Evolutionary conservation across 2,329 filamentous ascomycete species (phyloP).

Genomic region (Beauveria rudraprayagi): DNA sequence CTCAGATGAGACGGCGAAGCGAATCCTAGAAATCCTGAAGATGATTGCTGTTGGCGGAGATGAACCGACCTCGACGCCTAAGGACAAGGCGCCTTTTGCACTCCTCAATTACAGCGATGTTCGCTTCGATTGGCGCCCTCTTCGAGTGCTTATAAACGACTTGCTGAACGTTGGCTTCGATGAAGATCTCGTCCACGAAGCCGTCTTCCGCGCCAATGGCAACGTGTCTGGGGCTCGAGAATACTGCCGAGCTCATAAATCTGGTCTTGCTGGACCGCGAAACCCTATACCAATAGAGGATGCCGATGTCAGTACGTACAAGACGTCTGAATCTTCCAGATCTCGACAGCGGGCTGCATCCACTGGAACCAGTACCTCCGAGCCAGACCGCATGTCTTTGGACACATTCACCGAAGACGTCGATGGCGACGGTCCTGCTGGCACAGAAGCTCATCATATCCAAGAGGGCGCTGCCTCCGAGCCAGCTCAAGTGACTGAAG

Average conservation of each 20-base stretch:
- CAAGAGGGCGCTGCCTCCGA: neutral
- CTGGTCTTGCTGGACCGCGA: conserved; percentile 49
- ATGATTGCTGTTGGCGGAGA: conserved; percentile 68
- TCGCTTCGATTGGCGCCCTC: conserved; percentile 39
- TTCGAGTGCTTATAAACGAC: conserved; percentile 24
- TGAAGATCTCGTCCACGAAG: conserved; percentile 63
- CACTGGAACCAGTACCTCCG: conserved; percentile 18
- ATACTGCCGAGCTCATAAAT: conserved; percentile 62
- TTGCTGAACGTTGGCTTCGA: conserved; percentile 31
- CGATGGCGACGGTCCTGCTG: conserved; percentile 19
- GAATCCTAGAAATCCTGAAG: conserved; percentile 75
- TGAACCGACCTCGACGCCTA: conserved; percentile 56
- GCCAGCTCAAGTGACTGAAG: neutral
- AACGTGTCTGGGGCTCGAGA: conserved; percentile 52
- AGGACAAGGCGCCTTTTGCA: conserved; percentile 42
- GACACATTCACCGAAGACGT: conserved; percentile 25
- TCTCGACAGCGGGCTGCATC: conserved; percentile 17
- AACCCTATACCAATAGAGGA: conserved; percentile 61
- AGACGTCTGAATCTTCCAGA: conserved; percentile 23
- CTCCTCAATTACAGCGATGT: conserved; percentile 37
- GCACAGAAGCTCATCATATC: conserved; percentile 11
- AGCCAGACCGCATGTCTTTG: conserved; percentile 31
- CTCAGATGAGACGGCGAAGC: conserved; percentile 66
- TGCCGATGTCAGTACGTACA: conserved; percentile 43
- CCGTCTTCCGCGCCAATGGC: conserved; percentile 74